These are phyloP conservation scores for Penicillium verhagenii DNA, from an alignment of 495 filamentous ascomycete genomes.

Conservation along the genomic window DNA sequence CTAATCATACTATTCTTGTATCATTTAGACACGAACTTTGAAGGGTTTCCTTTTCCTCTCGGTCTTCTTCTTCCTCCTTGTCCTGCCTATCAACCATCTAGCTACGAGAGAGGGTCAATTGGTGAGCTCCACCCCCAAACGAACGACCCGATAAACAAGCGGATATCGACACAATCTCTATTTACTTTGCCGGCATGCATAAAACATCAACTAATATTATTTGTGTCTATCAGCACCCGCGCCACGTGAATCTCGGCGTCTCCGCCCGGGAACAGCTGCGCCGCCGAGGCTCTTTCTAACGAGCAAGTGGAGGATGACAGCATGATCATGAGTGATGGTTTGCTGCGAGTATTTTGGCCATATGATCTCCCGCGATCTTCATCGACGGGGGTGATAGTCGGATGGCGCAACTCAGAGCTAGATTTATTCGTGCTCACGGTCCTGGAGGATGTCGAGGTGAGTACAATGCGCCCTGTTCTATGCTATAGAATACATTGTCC, in stretches of 20 bases:
- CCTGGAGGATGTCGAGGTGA: constrained; percentile 86
- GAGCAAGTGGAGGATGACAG: constrained; percentile 68
- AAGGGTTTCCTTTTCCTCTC: constrained; percentile 76
- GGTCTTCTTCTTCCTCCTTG: constrained; percentile 71
- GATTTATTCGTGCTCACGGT: constrained; percentile 90
- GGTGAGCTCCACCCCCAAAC: constrained; percentile 44
- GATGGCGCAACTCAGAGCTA: constrained; percentile 89
- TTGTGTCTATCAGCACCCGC: constrained; percentile 66
- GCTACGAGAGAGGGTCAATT: constrained; percentile 65
- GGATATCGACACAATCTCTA: not conserved
- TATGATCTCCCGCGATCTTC: constrained; percentile 74
- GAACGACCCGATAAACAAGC: not conserved
- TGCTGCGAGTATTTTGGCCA: constrained; percentile 98
- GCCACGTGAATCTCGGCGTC: constrained; percentile 75
- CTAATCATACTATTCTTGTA: constrained; percentile 7
- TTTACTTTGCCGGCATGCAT: not conserved
- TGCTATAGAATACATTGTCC: not conserved
- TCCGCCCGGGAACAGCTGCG: constrained; percentile 94
- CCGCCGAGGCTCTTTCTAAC: constrained; percentile 89
- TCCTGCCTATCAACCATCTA: constrained; percentile 70
- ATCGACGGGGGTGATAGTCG: constrained; percentile 80
- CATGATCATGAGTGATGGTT: constrained; percentile 76
- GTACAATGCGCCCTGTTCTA: constrained; percentile 3
- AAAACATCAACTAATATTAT: constrained; percentile 10
- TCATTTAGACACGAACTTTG: constrained; percentile 58